Conservation (phyloP, 1,284 basidiomycete species). For the Chiua sp. region DNA sequence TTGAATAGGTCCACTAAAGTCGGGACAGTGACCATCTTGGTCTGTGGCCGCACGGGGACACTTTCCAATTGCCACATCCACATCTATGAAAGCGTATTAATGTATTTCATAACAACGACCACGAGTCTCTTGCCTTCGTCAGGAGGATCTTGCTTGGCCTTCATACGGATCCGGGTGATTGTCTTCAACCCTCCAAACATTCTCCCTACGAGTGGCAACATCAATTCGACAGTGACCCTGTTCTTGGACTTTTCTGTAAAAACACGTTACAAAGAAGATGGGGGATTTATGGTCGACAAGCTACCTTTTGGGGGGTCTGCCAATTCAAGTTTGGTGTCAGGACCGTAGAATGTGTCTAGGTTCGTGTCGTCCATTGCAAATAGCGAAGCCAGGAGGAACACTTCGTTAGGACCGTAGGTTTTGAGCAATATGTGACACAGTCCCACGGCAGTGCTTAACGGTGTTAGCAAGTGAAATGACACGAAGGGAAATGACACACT, state of each 20-base stretch:
- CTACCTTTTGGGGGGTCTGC: too few species aligned
- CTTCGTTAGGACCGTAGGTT: conserved; percentile 22
- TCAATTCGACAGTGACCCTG: not conserved
- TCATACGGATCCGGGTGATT: fast-evolving
- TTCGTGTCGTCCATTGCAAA: conserved; percentile 14
- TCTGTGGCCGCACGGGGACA: not conserved
- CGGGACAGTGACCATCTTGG: not conserved
- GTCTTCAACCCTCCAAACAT: not conserved
- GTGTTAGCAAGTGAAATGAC: not conserved
- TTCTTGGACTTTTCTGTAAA: not conserved
- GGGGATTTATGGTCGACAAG: too few species aligned
- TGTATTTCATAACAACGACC: not conserved
- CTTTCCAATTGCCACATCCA: not conserved
- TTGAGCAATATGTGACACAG: conserved; percentile 28
- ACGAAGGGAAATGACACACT: conserved; percentile 5
- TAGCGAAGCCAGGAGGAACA: conserved; percentile 24
- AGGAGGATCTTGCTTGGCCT: not conserved
- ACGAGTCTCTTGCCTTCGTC: not conserved
- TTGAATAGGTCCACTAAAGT: not conserved
- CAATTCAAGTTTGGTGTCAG: too few species aligned
- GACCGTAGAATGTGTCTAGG: not conserved
- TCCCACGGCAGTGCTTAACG: conserved; percentile 22
- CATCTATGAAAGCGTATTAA: not conserved
- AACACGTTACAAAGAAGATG: too few species aligned
- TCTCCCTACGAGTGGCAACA: not conserved